These are phyloP conservation scores for Cucurbitaria berberidis DNA, from an alignment of 2,329 filamentous ascomycete genomes.

Conservation along the genomic window DNA sequence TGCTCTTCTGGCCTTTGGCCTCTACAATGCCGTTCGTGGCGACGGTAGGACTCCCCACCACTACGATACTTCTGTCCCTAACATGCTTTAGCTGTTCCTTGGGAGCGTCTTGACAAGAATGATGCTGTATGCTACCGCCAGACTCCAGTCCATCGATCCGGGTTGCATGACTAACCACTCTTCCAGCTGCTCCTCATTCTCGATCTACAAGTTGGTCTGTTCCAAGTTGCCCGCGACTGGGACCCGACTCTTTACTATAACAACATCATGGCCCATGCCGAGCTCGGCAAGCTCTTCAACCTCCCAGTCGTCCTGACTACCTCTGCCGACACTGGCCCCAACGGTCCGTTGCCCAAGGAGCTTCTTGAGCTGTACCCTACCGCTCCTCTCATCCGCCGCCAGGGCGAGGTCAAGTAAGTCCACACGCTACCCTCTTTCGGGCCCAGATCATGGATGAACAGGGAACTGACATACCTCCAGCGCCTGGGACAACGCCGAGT, in stretches of 20 bases:
- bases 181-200: slow-evolving; percentile 62
- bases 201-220: slow-evolving; percentile 67
- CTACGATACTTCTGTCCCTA: slow-evolving; percentile 10
- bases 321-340: slow-evolving; percentile 72
- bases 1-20: slow-evolving; percentile 34
- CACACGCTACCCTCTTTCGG: not conserved
- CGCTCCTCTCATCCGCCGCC: slow-evolving; percentile 69
- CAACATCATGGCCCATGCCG: slow-evolving; percentile 71
- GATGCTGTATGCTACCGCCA: slow-evolving; percentile 39
- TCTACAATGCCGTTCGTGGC: slow-evolving; percentile 38
- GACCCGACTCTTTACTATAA: slow-evolving; percentile 69
- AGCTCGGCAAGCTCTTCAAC: slow-evolving; percentile 69
- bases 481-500: slow-evolving; percentile 76
- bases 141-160: not conserved
- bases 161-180: not conserved
- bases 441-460: not conserved
- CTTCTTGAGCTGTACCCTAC: slow-evolving; percentile 71
- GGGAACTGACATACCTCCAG: slow-evolving; percentile 21
- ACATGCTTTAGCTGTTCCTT: slow-evolving; percentile 43
- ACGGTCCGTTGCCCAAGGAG: slow-evolving; percentile 73
- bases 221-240: slow-evolving; percentile 68
- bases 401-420: slow-evolving; percentile 69
- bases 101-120: slow-evolving; percentile 52
- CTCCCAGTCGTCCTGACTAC: slow-evolving; percentile 74
- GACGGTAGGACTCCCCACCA: slow-evolving; percentile 30